A percentile compares a stretch with the other conserved stretches of the same genome.
Conservation (phyloP, 2,329 filamentous ascomycete genomes). For the Aulographum hederae region DNA sequence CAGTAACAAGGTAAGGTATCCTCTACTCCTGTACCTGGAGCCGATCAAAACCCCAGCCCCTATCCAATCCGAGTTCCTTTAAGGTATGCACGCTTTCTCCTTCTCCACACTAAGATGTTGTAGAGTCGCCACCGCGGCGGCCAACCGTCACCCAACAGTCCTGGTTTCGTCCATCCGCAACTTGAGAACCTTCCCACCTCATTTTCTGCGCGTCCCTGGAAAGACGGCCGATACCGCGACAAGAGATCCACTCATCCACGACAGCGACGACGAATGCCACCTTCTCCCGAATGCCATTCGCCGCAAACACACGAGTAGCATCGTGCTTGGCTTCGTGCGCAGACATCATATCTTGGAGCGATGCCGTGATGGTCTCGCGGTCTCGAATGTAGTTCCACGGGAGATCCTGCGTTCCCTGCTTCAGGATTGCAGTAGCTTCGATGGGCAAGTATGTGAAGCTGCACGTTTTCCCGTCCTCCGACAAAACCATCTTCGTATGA, state of each 20-base stretch:
- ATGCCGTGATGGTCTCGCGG: conserved; percentile 53
- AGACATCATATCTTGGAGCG: conserved; percentile 50
- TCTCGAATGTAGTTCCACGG: conserved; percentile 51
- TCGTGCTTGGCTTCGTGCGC: conserved; percentile 18
- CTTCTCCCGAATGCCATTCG: conserved; percentile 58
- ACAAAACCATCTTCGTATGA: conserved; percentile 69
- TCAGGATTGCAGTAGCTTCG: conserved; percentile 49
- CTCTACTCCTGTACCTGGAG: too few relatives aligned
- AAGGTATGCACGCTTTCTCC: too few relatives aligned
- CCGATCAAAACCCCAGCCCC: too few relatives aligned
- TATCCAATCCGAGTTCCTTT: too few relatives aligned
- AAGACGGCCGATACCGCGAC: conserved; percentile 44
- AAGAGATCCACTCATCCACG: conserved; percentile 51
- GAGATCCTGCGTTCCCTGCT: conserved; percentile 38
- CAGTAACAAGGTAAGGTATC: too few relatives aligned
- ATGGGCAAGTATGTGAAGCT: conserved; percentile 61
- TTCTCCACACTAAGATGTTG: too few relatives aligned
- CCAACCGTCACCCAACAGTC: conserved; percentile 32
- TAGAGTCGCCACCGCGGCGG: conserved; percentile 26
- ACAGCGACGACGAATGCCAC: conserved; percentile 53
- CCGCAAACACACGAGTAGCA: conserved; percentile 39
- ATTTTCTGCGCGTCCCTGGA: conserved; percentile 14
- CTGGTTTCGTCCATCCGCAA: conserved; percentile 24
- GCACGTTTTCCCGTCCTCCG: conserved; percentile 54
- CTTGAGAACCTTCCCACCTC: conserved; percentile 23